Evolutionary conservation across 2,329 filamentous ascomycete species (phyloP).

Genomic region (Aspergillus pseudonomiae): DNA sequence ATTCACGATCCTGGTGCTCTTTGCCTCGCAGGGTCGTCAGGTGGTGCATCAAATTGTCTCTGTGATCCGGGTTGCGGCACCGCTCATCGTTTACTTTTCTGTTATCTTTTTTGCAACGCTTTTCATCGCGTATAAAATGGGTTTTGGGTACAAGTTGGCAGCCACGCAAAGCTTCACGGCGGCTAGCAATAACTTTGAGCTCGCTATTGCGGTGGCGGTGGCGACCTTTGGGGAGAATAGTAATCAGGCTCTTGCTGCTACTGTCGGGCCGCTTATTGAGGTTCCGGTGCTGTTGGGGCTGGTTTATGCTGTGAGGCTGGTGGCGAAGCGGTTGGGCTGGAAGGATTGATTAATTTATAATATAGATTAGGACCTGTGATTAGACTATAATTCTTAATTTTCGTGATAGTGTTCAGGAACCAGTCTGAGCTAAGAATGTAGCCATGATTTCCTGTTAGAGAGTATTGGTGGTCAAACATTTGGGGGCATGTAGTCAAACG

Average conservation of each 20-base stretch:
- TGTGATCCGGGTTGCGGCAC: conserved; percentile 77
- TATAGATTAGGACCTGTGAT: neutral
- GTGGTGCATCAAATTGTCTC: conserved; percentile 82
- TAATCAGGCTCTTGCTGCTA: conserved; percentile 50
- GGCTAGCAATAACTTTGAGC: conserved; percentile 88
- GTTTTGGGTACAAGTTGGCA: conserved; percentile 70
- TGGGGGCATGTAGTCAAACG: conserved; percentile 9
- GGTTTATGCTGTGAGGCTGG: conserved; percentile 67
- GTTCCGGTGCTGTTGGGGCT: conserved; percentile 77
- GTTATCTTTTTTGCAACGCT: conserved; percentile 73
- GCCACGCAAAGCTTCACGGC: conserved; percentile 83
- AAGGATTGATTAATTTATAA: conserved; percentile 3
- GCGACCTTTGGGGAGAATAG: conserved; percentile 76
- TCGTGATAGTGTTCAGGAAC: too few species aligned
- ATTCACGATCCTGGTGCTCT: conserved; percentile 84
- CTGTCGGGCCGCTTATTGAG: conserved; percentile 72
- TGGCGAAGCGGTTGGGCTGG: conserved; percentile 25
- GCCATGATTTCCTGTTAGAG: too few species aligned
- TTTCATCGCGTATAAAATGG: conserved; percentile 59
- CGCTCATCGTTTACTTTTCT: conserved; percentile 77
- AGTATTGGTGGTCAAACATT: neutral
- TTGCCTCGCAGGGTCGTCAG: conserved; percentile 76
- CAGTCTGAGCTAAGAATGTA: too few species aligned
- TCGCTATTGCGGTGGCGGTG: conserved; percentile 84
- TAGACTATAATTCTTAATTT: neutral